phyloP scores from a whole-genome alignment of 306 rosid genomes.

The cucumber (Cucumis sativus) region Cucumber_9930_V3 NC_026660.2:422501-423000 shows the following conservation, averaged over 20 bases:
- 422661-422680: conserved; percentile 87
- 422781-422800: conserved; percentile 84
- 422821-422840: conserved; percentile 79
- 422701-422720: conserved; percentile 64
- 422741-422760: conserved; percentile 48
- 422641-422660: conserved; percentile 78
- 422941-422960: conserved; percentile 51
- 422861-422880: conserved; percentile 87
- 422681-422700: conserved; percentile 68
- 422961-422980: conserved; percentile 44
- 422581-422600: conserved; percentile 80
- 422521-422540: conserved; percentile 86
- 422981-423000: conserved; percentile 68
- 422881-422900: conserved; percentile 68
- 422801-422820: conserved; percentile 82
- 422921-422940: conserved; percentile 65
- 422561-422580: conserved; percentile 40
- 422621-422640: conserved; percentile 66
- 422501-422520: conserved; percentile 36
- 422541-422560: conserved; percentile 51
- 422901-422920: conserved; percentile 71
- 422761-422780: conserved; percentile 74
- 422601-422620: conserved; percentile 57
- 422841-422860: conserved; percentile 51
- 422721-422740: conserved; percentile 76